phyloP scores from a whole-genome alignment of 2,329 filamentous ascomycete genomes.

The Dryadomyces quercus-mongolicae region DNA sequence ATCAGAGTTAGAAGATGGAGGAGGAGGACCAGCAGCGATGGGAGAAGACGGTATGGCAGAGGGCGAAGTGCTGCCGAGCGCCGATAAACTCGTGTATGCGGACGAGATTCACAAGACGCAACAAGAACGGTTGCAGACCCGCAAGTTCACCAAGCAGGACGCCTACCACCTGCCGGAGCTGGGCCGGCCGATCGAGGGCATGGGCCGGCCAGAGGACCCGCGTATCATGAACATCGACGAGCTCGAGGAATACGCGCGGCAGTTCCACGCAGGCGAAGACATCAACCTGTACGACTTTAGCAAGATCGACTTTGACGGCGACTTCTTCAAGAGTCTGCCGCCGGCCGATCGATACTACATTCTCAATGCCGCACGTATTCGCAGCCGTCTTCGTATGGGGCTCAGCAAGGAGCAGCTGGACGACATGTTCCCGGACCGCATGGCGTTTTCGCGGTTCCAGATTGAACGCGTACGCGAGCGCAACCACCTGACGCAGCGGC shows the following conservation, averaged over 20 bases:
- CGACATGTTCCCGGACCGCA: slow-evolving; percentile 91
- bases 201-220: slow-evolving; percentile 85
- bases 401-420: slow-evolving; percentile 94
- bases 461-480: slow-evolving; percentile 88
- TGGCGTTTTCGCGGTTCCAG: slow-evolving; percentile 94
- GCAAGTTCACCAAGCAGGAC: slow-evolving; percentile 82
- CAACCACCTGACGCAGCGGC: slow-evolving; percentile 83
- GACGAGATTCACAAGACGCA: slow-evolving; percentile 78
- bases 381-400: slow-evolving; percentile 87
- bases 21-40: slow-evolving; percentile 15
- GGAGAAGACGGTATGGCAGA: slow-evolving; percentile 37
- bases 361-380: slow-evolving; percentile 78
- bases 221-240: slow-evolving; percentile 95
- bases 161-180: slow-evolving; percentile 90
- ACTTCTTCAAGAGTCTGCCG: slow-evolving; percentile 88
- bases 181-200: slow-evolving; percentile 63
- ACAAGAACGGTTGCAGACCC: slow-evolving; percentile 59
- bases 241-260: slow-evolving; percentile 81
- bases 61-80: slow-evolving; percentile 56
- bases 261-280: slow-evolving; percentile 87
- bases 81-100: slow-evolving; percentile 67
- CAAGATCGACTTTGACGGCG: slow-evolving; percentile 94
- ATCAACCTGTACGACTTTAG: slow-evolving; percentile 90
- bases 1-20: slow-evolving; percentile 24
- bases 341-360: slow-evolving; percentile 93